Conservation (phyloP, 1,284 basidiomycete genomes). For the Rhodotorula sp. region DNA sequence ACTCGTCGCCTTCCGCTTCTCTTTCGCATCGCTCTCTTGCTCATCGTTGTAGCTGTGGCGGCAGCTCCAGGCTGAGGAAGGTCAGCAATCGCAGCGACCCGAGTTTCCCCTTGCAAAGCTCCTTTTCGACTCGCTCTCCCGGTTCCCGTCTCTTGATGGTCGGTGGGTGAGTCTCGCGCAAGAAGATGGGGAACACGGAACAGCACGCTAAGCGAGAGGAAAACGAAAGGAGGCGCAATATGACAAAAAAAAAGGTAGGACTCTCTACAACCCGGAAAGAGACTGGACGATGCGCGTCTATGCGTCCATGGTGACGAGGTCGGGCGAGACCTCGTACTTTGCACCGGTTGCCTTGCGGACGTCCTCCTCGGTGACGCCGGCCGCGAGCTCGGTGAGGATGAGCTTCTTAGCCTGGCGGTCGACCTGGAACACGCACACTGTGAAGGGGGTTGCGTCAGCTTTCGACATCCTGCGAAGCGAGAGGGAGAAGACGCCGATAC, state of each 20-base stretch:
- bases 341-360: slow-evolving; percentile 80
- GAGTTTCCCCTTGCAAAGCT: not conserved
- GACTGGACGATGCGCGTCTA: slow-evolving; percentile 2
- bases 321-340: slow-evolving; percentile 60
- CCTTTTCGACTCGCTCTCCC: not conserved
- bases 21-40: not conserved
- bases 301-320: slow-evolving; percentile 11
- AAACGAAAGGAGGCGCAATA: not conserved
- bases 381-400: slow-evolving; percentile 74
- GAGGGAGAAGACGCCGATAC: slow-evolving; percentile 5
- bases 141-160: not conserved
- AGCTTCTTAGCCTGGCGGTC: slow-evolving; percentile 71
- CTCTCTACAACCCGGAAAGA: not conserved
- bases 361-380: slow-evolving; percentile 79
- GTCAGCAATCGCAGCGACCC: not conserved
- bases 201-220: not conserved
- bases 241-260: not conserved
- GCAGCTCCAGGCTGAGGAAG: not conserved
- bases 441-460: not conserved
- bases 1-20: not conserved
- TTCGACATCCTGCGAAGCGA: not conserved
- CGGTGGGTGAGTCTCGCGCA: not conserved
- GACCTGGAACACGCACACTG: slow-evolving; percentile 72
- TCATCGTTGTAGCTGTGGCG: not conserved
- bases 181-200: not conserved